Percentiles rank a stretch among this genome's conserved stretches.
phyloP scores from a whole-genome alignment of 345 rosid species.

The Conringia planisiliqua region DNA sequence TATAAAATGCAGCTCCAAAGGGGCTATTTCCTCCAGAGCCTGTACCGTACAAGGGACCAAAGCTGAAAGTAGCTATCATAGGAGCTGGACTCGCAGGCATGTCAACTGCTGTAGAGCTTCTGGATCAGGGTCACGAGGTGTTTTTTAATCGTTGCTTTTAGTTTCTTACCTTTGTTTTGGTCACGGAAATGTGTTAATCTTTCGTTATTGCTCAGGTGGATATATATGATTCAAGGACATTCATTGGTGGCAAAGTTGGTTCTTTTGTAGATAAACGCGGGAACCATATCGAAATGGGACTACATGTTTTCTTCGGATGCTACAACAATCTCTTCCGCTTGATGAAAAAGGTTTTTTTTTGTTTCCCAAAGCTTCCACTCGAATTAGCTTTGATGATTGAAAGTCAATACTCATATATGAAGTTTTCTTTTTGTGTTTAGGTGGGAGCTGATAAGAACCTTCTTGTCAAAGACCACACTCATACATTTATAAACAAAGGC shows the following conservation, averaged over 20 bases:
- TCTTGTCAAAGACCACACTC: slow-evolving; percentile 95
- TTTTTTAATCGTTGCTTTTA: neutral
- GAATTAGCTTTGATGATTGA: slow-evolving; percentile 2
- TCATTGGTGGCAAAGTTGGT: slow-evolving; percentile 99
- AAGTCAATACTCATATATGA: neutral
- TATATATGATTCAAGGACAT: slow-evolving; percentile 82
- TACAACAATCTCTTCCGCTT: slow-evolving; percentile 94
- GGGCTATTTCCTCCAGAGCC: slow-evolving; percentile 98
- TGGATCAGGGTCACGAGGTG: slow-evolving; percentile 99
- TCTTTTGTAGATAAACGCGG: slow-evolving; percentile 90
- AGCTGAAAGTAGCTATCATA: slow-evolving; percentile 93
- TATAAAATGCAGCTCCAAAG: slow-evolving; percentile 74
- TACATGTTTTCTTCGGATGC: slow-evolving; percentile 98
- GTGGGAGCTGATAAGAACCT: slow-evolving; percentile 90
- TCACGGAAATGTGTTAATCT: neutral
- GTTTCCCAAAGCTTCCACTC: neutral
- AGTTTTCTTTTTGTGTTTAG: slow-evolving; percentile 29
- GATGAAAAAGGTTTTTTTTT: slow-evolving; percentile 82
- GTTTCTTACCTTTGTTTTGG: slow-evolving; percentile 1
- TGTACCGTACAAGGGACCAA: slow-evolving; percentile 83
- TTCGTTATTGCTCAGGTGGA: slow-evolving; percentile 61
- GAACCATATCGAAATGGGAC: slow-evolving; percentile 97
- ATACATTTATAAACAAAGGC: slow-evolving; percentile 91
- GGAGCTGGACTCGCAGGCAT: slow-evolving; percentile 99
- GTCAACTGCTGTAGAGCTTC: slow-evolving; percentile 95